Evolutionary conservation across 345 rosid genomes (phyloP), one percentile per base, ranked within the genome.

Genomic region (Boechera divaricarpa): DNA sequence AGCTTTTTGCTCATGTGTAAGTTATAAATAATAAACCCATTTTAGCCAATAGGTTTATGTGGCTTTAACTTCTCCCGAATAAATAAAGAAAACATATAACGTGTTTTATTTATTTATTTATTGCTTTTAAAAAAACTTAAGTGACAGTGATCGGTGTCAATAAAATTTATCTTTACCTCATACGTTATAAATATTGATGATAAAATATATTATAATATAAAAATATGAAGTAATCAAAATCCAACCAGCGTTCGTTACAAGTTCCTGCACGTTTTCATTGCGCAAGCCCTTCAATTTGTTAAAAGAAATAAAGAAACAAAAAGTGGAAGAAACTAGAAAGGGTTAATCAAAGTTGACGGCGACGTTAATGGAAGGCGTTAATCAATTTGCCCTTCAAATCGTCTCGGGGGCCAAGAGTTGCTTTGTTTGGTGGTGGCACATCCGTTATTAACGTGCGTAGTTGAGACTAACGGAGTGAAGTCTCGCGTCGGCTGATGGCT

Each of bases 401-500:
- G 39, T 21, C 24, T 52, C 21, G 42, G 35, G 24, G 15, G 36
- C 16, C 18, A 16, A 62, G 11, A 38, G 39, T 31, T n/a, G 5
- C 2, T 6, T 39, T 11, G 31, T 44, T 65, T 32, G 3, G 15
- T 11, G 33, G 59, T 67, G 67, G 65, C 42, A 49, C 11, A 10
- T 1, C 44, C 51, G 72, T 55, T 5, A 66, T 74, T 74, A 24
- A 9, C 13, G n/a, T 2, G 4, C 2, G 38, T 15, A 26, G n/a
- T 1, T 6, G 60, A 56, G 16, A 41, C 18, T 65, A 65, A 66
- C 41, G 67, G 73, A 75, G 66, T 66, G 4, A 47, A 45, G 39
- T 66, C 47, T 64, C 6, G 48, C 71, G 77, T 73, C 56, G 56
- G 77, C 64, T 65, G 78, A 44, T 63, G 77, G 77, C 77, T 63